A percentile compares a stretch with the other conserved stretches of the same genome.
phyloP scores from a whole-genome alignment of 1,284 basidiomycete species.

The Rhodotorula sp. region DNA sequence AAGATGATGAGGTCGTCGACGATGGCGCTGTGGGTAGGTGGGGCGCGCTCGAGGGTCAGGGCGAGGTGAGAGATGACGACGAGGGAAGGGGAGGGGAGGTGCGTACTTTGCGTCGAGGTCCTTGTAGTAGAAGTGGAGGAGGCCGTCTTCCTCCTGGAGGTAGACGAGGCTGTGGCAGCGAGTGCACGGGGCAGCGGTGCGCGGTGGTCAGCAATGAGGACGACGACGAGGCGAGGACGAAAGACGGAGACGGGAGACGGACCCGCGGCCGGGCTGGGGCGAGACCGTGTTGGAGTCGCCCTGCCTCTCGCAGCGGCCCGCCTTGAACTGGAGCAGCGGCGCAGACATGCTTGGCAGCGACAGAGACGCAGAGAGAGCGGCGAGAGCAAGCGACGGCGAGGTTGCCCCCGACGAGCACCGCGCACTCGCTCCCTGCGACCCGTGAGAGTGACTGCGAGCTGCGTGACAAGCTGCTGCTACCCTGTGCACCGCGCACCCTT shows the following conservation, averaged over 20 bases:
- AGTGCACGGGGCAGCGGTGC: too few species aligned
- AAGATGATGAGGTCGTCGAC: constrained; percentile 46
- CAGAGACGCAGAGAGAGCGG: too few species aligned
- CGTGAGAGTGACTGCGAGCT: too few species aligned
- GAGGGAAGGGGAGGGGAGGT: background rate
- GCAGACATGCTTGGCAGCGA: constrained; percentile 11
- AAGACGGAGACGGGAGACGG: constrained; percentile 1
- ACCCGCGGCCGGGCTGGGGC: constrained; percentile 44
- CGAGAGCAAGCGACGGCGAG: background rate
- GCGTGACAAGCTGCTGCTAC: too few species aligned
- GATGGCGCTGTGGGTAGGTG: background rate
- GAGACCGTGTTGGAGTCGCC: constrained; percentile 45
- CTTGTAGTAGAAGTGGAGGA: constrained; percentile 47
- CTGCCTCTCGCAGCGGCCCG: constrained; percentile 42
- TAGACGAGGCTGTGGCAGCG: constrained; percentile 28
- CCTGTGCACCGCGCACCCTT: too few species aligned
- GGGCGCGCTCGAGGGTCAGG: background rate
- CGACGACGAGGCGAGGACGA: background rate
- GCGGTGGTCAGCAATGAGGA: background rate
- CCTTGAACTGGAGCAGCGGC: constrained; percentile 44
- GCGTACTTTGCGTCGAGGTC: constrained; percentile 27
- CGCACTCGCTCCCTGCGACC: too few species aligned
- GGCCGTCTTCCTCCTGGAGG: constrained; percentile 45
- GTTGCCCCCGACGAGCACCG: background rate
- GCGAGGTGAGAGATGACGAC: background rate